Base-by-base conservation (phyloP, 108 stramenopile species). In the Conticribra guillardii region DNA sequence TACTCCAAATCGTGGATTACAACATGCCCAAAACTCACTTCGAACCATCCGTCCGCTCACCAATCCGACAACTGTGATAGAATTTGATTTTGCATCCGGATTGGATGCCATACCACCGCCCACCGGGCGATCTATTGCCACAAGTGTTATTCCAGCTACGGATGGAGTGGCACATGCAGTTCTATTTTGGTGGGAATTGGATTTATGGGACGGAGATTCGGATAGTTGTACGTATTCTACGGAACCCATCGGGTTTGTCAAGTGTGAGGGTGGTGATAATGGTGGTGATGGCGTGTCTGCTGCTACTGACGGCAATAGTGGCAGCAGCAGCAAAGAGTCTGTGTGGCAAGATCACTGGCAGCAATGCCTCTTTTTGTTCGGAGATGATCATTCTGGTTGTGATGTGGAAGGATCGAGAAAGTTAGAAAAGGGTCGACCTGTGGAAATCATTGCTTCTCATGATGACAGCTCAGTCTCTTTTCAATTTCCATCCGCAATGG, bases 271-370 rank as follows among this genome's bases (percentile, higher is more conserved):
- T 30, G 58, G 26, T 14, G 60, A 50, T 45, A 16, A 47, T 19
- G 34, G 55, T 30, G 18, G 58, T 31, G 60, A 45, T 0, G 73
- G 69, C 18, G n/a, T n/a, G n/a, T n/a, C n/a, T n/a, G n/a, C n/a
- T n/a, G n/a, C n/a, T n/a, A n/a, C n/a, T n/a, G n/a, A n/a, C n/a
- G n/a, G n/a, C n/a, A n/a, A n/a, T n/a, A n/a, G n/a, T n/a, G n/a
- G n/a, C n/a, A n/a, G n/a, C n/a, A n/a, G n/a, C n/a, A n/a, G n/a
- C n/a, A n/a, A n/a, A n/a, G n/a, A n/a, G n/a, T n/a, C n/a, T n/a
- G n/a, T n/a, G n/a, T 94, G 85, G 76, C 93, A 94, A 82, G 93
- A 94, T 79, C 93, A 94, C 60, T 94, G 93, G 93, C 90, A 90
- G 22, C 89, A 85, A 64, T 85, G 86, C 59, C 46, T 94, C 0